A percentile compares a stretch with the other conserved stretches of the same genome.
Evolutionary conservation across 768 basidiomycete species (phyloP).

Genomic region (Collybia nuda): DNA sequence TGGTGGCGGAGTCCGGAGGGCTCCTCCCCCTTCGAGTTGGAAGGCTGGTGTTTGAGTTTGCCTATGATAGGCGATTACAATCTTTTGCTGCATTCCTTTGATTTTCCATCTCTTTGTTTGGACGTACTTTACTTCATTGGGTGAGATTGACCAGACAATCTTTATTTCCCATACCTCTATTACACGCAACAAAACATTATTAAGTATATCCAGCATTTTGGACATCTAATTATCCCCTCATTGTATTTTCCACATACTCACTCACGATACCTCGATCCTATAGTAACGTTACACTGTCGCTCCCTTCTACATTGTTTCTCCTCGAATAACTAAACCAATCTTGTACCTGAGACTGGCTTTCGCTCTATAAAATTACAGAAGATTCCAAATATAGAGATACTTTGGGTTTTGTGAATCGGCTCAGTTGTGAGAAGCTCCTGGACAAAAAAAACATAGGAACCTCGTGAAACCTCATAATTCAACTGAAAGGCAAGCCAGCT

Average conservation of each 20-base stretch:
- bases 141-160: constrained; percentile 5
- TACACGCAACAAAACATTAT: constrained; percentile 11
- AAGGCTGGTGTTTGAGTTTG: constrained; percentile 33
- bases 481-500: too few species aligned
- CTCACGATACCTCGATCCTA: constrained; percentile 14
- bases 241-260: constrained; percentile 24
- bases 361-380: too few species aligned
- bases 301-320: too few species aligned
- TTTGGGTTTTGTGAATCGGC: too few species aligned
- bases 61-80: not conserved
- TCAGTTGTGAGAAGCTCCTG: too few species aligned
- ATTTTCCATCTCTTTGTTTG: constrained; percentile 10
- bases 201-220: constrained; percentile 15
- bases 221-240: constrained; percentile 20
- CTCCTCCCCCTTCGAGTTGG: constrained; percentile 67
- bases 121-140: constrained; percentile 10
- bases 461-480: too few species aligned
- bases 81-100: constrained; percentile 5
- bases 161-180: not conserved
- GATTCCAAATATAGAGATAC: too few species aligned
- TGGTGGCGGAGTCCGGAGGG: constrained; percentile 22
- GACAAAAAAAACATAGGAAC: too few species aligned
- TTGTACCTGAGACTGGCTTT: too few species aligned
- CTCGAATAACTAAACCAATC: too few species aligned
- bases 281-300: too few species aligned